Evolutionary conservation across 2,329 filamentous ascomycete genomes (phyloP), one percentile per base, ranked within the genome.

Genomic region (Fusarium tricinctum): DNA sequence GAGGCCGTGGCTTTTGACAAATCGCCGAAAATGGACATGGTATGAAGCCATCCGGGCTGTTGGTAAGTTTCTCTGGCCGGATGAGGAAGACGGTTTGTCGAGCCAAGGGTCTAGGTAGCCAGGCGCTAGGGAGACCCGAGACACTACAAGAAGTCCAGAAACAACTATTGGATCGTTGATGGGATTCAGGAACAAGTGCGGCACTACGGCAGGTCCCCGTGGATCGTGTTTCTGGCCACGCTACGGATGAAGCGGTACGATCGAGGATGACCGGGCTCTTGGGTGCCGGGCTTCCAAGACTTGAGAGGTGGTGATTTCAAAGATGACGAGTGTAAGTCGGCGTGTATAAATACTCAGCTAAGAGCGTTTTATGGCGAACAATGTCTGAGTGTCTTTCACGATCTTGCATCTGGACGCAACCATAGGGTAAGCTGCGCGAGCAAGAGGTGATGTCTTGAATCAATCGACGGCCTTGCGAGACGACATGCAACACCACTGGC

Each of bases 21-120:
- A 30, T 40, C 50, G 40, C 66, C 58, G 58, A 68, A 53, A 68
- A 64, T 35, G 58, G 63, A 28, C 7, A 38, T 58, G 35, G 50
- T 23, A 13, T 44, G 52, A 58, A 50, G 53, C 40, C 54, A 35
- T 54, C 39, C 32, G 23, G 19, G 20, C 44, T 39, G 17, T 33
- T 63, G 39, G 67, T 50, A 53, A 42, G 43, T 20, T 49, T 46
- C 15, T 15, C 45, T 56, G 52, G 26, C 66, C 58, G 57, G 66
- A 69, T 69, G 22, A 42, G 61, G 61, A 64, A 47, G 38, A 64
- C 44, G 14, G 40, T n/a, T 23, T 49, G 30, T 44, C 17, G 17
- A 38, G 55, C 26, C 40, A 43, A 20, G 35, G 23, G 40, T 23
- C 52, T 22, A 59, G 52, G 33, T 26, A 6, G 8, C 2, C 20